Evolutionary conservation across 345 rosid genomes (phyloP), one percentile per base, ranked within the genome.

Genomic region (Syzygium aqueum): DNA sequence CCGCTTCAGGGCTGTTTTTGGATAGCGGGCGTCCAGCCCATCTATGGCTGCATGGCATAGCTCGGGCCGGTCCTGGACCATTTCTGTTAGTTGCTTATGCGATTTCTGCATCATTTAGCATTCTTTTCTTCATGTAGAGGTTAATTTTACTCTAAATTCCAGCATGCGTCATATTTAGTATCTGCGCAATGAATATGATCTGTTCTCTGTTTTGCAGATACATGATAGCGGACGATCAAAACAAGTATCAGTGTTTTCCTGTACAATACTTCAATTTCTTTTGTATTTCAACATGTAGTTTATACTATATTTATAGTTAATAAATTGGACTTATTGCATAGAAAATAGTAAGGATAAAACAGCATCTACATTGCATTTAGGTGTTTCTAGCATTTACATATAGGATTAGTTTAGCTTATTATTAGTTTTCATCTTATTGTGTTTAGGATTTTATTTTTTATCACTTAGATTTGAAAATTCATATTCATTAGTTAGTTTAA

Each of bases 131-230:
- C 65, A 11, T 25, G 65, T 25, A 25, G 65, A 57, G 65, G 28
- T 57, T 57, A 28, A 10, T 57, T 4, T 57, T 57, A 57, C 65
- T 57, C 30, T 2, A 25, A 57, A 57, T 25, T 56, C 61, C 13
- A 56, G 28, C 65, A 57, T 25, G 11, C 2, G 25, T 25, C 27
- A 14, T 57, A 57, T 11, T 25, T 5, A 25, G 11, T 11, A 57
- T 57, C 27, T 11, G 30, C 11, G 28, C 3, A 0, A 11, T 0
- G 0, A 6, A 10, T 57, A 57, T 57, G 65, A 57, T 57, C 63
- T 25, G 25, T 23, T 10, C 7, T 57, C 65, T 57, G 0, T 10
- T 57, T 57, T 14, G 15, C 28, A 49, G 0, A 25, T 11, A 12
- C 3, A 5, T 57, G 63, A 23, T 23, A 25, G 28, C 0, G 0